Base-by-base conservation (phyloP, 2,329 filamentous ascomycete species). In the Trichoderma arundinaceum region DNA sequence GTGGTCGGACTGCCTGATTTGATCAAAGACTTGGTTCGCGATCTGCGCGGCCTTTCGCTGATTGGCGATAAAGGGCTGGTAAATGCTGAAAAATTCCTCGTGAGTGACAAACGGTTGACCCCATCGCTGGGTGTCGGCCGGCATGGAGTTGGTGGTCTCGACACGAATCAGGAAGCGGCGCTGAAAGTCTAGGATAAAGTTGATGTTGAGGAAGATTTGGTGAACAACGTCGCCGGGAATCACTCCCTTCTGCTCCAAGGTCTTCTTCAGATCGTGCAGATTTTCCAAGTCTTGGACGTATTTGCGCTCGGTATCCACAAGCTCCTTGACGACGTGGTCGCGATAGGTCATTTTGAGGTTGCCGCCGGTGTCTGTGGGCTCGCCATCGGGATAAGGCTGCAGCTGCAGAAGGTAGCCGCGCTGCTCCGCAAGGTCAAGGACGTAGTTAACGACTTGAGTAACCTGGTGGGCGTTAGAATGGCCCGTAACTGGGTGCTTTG, bases 221-320 rank as follows among this genome's bases (percentile, higher is more conserved):
- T 98, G 94, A 22, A 97, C 90, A 9, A 90, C 87, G 75, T 99
- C 95, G 62, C 95, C 94, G 1, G 92, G 91, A 69, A 98, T 88
- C 43, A 92, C 88, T 43, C 93, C 93, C 70, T 90, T 93, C 75
- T 96, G 91, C 72, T 97, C 93, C 64, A 98, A 83, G 28, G 90
- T 87, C 78, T 92, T 94, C 80, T 97, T 98, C 74, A 98, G 85
- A 57, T 94, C 90, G 76, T 98, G 93, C 41, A 99, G 79, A 71
- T 97, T 94, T 76, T 98, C 94, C 61, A 99, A 81, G 80, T 99
- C 95, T 76, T 98, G 94, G 4, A 98, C 95, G 72, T 99, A 99
- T 78, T 97, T 97, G 68, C 95, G 89, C 78, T 99, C 95, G 1
- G 94, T 98, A 72, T 94, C 92, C 64, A 99, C 90, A 53, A 99